phyloP scores from a whole-genome alignment of 2,329 filamentous ascomycete genomes.

The Penicillium verrucosum region DNA sequence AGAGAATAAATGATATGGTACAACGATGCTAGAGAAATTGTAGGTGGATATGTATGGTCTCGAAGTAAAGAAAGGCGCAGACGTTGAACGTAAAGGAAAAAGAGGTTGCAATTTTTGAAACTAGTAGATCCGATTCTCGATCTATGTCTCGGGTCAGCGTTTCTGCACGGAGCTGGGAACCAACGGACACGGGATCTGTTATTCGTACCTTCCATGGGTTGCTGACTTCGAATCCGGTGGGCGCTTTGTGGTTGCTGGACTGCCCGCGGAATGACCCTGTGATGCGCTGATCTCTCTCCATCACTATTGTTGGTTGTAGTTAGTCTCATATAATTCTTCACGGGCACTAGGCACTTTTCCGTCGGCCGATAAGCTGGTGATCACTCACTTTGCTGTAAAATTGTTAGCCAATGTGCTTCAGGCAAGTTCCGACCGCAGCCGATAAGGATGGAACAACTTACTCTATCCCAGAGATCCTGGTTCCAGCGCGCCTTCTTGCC shows the following conservation, averaged over 20 bases:
- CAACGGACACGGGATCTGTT: neutral
- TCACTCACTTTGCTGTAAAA: slow-evolving; percentile 53
- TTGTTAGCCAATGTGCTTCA: slow-evolving; percentile 39
- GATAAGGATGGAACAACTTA: slow-evolving; percentile 38
- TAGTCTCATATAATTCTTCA: slow-evolving; percentile 11
- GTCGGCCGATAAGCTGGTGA: neutral
- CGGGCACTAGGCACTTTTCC: slow-evolving; percentile 8
- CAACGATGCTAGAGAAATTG: slow-evolving; percentile 25
- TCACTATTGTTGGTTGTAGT: slow-evolving; percentile 50
- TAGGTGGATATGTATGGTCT: slow-evolving; percentile 26
- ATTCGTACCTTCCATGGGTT: slow-evolving; percentile 62
- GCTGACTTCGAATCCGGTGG: slow-evolving; percentile 63
- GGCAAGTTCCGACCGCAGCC: slow-evolving; percentile 14
- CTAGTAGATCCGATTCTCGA: slow-evolving; percentile 43
- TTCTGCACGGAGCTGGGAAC: neutral
- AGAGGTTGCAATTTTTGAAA: slow-evolving; percentile 23
- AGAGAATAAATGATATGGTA: slow-evolving; percentile 19
- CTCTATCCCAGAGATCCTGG: slow-evolving; percentile 63
- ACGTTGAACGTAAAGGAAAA: slow-evolving; percentile 20
- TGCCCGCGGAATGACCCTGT: slow-evolving; percentile 62
- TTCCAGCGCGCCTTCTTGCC: slow-evolving; percentile 60
- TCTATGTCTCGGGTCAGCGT: slow-evolving; percentile 29
- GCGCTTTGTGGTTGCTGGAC: slow-evolving; percentile 57
- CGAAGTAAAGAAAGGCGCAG: slow-evolving; percentile 20
- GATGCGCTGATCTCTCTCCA: slow-evolving; percentile 62